These are phyloP conservation scores for Chimonanthus salicifolius DNA, from an alignment of 164 flowering plant species.

Conservation along the genomic window DNA sequence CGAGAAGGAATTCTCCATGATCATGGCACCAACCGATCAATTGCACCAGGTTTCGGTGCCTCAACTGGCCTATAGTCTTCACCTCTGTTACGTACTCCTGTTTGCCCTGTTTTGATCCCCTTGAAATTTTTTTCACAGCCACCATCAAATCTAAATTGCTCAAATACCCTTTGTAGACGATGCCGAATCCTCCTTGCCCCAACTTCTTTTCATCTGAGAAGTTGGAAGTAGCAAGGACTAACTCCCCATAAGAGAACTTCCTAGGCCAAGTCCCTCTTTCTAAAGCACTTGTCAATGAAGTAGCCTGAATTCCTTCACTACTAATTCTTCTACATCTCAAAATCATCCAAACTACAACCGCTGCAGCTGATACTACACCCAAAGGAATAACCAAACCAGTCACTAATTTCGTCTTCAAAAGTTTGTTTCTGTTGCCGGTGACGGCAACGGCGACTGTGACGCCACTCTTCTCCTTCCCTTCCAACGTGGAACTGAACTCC, in stretches of 20 bases:
- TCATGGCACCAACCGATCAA: constrained; percentile 14
- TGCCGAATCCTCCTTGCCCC: constrained; percentile 60
- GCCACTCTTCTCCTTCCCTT: background rate
- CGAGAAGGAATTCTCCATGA: constrained; percentile 17
- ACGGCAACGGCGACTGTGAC: background rate
- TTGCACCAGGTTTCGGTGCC: constrained; percentile 38
- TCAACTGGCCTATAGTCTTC: constrained; percentile 31
- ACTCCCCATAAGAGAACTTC: constrained; percentile 39
- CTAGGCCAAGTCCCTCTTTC: constrained; percentile 18
- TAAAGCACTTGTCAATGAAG: background rate
- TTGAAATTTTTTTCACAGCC: constrained; percentile 47
- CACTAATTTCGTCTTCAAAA: no score
- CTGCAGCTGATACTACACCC: background rate
- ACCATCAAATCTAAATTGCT: constrained; percentile 23
- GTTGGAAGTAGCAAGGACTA: constrained; percentile 38
- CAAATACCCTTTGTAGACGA: constrained; percentile 42
- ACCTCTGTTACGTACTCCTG: constrained; percentile 50
- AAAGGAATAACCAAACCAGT: background rate
- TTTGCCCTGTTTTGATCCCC: constrained; percentile 38
- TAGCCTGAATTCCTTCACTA: background rate
- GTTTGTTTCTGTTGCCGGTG: no score
- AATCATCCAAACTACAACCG: background rate
- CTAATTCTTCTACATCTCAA: no score
- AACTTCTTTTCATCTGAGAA: constrained; percentile 39
- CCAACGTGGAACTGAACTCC: constrained; percentile 15